Evolutionary conservation across 2,329 filamentous ascomycete species (phyloP), one percentile per base, ranked within the genome.

Genomic region (Colletotrichum caudatum): DNA sequence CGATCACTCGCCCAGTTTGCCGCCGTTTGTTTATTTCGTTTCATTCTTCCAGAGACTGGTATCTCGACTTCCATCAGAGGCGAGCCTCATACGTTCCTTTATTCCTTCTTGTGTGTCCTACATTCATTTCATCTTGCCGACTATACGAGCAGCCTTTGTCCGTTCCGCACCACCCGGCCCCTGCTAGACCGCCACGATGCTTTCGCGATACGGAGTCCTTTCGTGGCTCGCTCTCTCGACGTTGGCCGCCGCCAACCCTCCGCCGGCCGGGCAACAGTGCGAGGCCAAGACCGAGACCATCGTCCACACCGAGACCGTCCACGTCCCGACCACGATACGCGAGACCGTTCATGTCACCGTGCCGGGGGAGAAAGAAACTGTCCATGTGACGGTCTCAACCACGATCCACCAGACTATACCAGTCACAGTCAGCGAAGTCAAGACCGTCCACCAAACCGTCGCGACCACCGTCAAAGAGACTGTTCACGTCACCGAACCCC

Each of bases 1-100:
- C 29, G 61, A 63, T 35, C 53, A 63, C 39, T 16, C 54, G 37
- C 23, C 39, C 46, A 59, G 50, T 50, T 63, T 33, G 64, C 61
- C 66, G 57, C 44, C 29, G 26, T 56, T 58, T 61, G 35, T 60
- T 73, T 70, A 48, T 72, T 69, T 57, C 37, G 41, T 73, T 73
- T 54, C 41, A 20, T 56, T 50, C 41, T 41, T 48, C 44, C n/a
- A 73, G 72, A 73, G 72, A 73, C 72, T 56, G 72, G 72, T 72
- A 69, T 73, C 72, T 73, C 72, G 64, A 73, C 56, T 58, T 41
- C 51, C 12, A 64, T 64, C n/a, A 69, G 69, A 73, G 71, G 66
- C 71, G 68, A 71, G 71, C 69, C 64, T 72, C 72, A 39, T 61
- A 64, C 69, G 51, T 61, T 72, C 69, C 33, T 70, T 70, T 65